Conservation (phyloP, 2,329 filamentous ascomycete species). For the Sclerotinia sclerotiorum region DNA sequence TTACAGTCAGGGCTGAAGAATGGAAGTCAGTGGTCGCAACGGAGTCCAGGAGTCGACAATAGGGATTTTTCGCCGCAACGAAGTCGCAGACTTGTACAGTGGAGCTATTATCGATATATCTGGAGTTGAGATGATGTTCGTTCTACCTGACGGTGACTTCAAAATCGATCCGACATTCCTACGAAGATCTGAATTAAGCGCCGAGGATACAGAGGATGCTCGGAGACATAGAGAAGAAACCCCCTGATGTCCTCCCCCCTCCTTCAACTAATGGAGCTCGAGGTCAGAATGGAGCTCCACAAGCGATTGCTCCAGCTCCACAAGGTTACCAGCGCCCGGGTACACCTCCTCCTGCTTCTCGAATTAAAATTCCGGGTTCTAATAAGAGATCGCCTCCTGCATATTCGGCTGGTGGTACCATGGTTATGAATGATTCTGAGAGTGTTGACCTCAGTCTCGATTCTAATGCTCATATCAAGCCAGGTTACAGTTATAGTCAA, state of each 20-base stretch:
- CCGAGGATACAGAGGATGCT: slow-evolving; percentile 9
- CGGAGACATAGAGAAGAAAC: slow-evolving; percentile 7
- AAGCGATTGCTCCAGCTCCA: slow-evolving; percentile 59
- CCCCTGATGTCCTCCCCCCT: neutral
- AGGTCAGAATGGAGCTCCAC: slow-evolving; percentile 39
- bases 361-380: slow-evolving; percentile 32
- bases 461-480: slow-evolving; percentile 86
- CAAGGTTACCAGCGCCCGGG: slow-evolving; percentile 60
- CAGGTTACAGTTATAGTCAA: slow-evolving; percentile 93
- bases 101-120: slow-evolving; percentile 91
- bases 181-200: slow-evolving; percentile 57
- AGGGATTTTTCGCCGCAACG: slow-evolving; percentile 64
- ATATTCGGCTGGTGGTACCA: slow-evolving; percentile 41
- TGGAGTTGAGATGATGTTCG: slow-evolving; percentile 97
- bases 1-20: slow-evolving; percentile 76
- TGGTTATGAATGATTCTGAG: slow-evolving; percentile 48
- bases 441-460: slow-evolving; percentile 79
- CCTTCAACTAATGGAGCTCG: slow-evolving; percentile 6
- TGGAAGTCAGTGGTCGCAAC: slow-evolving; percentile 87
- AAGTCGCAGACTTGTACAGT: slow-evolving; percentile 66
- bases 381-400: slow-evolving; percentile 35
- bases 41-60: slow-evolving; percentile 81
- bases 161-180: slow-evolving; percentile 68
- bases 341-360: slow-evolving; percentile 50
- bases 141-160: slow-evolving; percentile 72